Evolutionary conservation across 2,329 filamentous ascomycete genomes (phyloP).

Genomic region (Phoma sp.): DNA sequence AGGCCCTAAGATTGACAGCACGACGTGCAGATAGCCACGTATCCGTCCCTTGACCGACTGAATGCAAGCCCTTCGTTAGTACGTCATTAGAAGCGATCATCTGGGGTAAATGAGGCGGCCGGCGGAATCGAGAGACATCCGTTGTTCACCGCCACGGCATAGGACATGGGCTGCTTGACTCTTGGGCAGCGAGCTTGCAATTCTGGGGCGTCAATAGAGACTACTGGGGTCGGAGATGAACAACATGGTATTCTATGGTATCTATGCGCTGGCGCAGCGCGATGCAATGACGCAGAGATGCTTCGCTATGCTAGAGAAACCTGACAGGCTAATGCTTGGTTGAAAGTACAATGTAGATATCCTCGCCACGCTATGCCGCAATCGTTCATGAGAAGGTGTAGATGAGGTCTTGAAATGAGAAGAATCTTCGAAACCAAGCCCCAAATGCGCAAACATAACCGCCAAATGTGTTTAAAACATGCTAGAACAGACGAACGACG

Average conservation of each 20-base stretch:
- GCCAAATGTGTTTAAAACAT: slow-evolving; percentile 34
- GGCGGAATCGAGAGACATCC: slow-evolving; percentile 19
- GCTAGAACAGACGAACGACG: slow-evolving; percentile 29
- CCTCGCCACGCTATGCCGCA: slow-evolving; percentile 35
- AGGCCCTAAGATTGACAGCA: slow-evolving; percentile 26
- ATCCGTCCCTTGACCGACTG: slow-evolving; percentile 33
- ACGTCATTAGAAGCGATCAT: slow-evolving; percentile 36
- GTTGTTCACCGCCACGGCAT: slow-evolving; percentile 38
- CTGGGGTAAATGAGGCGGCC: slow-evolving; percentile 32
- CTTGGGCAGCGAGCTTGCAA: slow-evolving; percentile 19
- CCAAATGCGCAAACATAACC: slow-evolving; percentile 32
- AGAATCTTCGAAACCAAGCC: not conserved
- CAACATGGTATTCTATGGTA: slow-evolving; percentile 22
- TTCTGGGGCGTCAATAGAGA: slow-evolving; percentile 21
- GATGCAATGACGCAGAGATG: slow-evolving; percentile 27
- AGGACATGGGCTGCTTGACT: slow-evolving; percentile 30
- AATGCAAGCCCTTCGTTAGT: slow-evolving; percentile 28
- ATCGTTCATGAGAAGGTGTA: slow-evolving; percentile 18
- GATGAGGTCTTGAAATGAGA: slow-evolving; percentile 8
- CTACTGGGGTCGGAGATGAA: slow-evolving; percentile 23
- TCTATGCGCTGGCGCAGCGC: slow-evolving; percentile 21
- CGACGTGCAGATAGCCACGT: slow-evolving; percentile 36
- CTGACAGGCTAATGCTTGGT: slow-evolving; percentile 21
- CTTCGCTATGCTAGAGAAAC: slow-evolving; percentile 21
- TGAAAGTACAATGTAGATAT: slow-evolving; percentile 25